Evolutionary conservation across 2,329 filamentous ascomycete genomes (phyloP).

Genomic region (Septoria petroselini): DNA sequence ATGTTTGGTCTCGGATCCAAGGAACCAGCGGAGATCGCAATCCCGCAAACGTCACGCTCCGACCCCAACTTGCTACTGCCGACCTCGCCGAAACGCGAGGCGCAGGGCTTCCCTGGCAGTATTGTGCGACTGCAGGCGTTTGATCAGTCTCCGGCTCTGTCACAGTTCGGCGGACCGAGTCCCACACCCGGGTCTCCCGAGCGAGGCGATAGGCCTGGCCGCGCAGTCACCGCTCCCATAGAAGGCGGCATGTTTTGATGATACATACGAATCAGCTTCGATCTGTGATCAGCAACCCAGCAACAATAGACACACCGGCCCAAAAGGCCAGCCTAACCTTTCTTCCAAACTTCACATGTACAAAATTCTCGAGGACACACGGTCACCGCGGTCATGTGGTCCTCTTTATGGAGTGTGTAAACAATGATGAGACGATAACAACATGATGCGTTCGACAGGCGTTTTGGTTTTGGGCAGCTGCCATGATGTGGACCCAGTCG

Average conservation of each 20-base stretch:
- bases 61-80: constrained; percentile 17
- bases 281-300: constrained; percentile 17
- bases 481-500: too few relatives aligned
- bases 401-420: constrained; percentile 2
- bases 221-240: constrained; percentile 18
- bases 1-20: constrained; percentile 32
- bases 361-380: background rate
- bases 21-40: constrained; percentile 8
- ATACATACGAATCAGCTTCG: constrained; percentile 13
- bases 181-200: constrained; percentile 18
- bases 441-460: constrained; percentile 8
- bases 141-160: constrained; percentile 10
- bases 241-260: constrained; percentile 27
- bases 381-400: too few relatives aligned
- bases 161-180: constrained; percentile 15
- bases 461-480: constrained; percentile 1
- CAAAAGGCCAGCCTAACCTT: background rate
- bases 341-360: background rate
- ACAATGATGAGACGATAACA: constrained; percentile 10
- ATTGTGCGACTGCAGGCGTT: constrained; percentile 23
- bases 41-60: constrained; percentile 12
- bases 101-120: constrained; percentile 21
- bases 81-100: constrained; percentile 14
- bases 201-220: constrained; percentile 6
- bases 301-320: constrained; percentile 2